phyloP scores from a whole-genome alignment of 208 protist genomes.

The Lotmaria passim region DNA sequence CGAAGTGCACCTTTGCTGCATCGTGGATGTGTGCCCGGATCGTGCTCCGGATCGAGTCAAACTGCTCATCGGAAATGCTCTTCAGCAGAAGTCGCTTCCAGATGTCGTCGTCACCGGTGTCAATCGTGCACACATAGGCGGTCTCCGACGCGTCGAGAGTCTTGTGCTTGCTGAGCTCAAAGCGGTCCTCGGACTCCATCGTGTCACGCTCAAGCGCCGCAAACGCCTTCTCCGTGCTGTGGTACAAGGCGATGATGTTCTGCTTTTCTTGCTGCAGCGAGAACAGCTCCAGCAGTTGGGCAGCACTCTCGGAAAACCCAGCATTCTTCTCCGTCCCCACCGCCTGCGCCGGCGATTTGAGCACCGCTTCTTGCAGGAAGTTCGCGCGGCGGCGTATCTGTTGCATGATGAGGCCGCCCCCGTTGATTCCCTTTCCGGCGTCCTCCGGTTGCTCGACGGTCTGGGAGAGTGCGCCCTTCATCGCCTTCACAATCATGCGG shows the following conservation, averaged over 20 bases:
- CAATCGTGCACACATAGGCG: constrained; percentile 77
- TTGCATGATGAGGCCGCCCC: constrained; percentile 32
- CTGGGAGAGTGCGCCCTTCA: constrained; percentile 56
- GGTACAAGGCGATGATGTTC: constrained; percentile 53
- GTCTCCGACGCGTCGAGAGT: constrained; percentile 63
- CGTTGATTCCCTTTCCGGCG: constrained; percentile 2
- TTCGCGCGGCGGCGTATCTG: constrained; percentile 26
- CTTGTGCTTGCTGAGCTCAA: constrained; percentile 54
- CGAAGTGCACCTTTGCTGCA: constrained; percentile 65
- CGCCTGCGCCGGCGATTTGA: constrained; percentile 6
- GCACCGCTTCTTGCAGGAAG: constrained; percentile 23
- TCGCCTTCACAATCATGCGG: constrained; percentile 37
- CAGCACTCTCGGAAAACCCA: constrained; percentile 34
- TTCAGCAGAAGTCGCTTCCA: constrained; percentile 52
- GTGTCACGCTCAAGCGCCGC: constrained; percentile 61
- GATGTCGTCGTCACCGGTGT: constrained; percentile 65
- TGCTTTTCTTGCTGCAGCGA: constrained; percentile 54
- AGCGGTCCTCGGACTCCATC: constrained; percentile 81
- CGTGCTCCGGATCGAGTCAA: constrained; percentile 48
- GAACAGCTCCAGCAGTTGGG: constrained; percentile 64
- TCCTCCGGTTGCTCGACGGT: constrained; percentile 36
- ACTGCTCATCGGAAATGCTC: constrained; percentile 55
- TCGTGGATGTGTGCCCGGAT: constrained; percentile 55
- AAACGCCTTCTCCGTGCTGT: constrained; percentile 39
- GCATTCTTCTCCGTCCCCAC: constrained; percentile 22